A percentile compares a stretch with the other conserved stretches of the same genome.
These are phyloP conservation scores for Calonectria naviculata DNA, from an alignment of 2,329 filamentous ascomycete genomes.

Conservation along the genomic window DNA sequence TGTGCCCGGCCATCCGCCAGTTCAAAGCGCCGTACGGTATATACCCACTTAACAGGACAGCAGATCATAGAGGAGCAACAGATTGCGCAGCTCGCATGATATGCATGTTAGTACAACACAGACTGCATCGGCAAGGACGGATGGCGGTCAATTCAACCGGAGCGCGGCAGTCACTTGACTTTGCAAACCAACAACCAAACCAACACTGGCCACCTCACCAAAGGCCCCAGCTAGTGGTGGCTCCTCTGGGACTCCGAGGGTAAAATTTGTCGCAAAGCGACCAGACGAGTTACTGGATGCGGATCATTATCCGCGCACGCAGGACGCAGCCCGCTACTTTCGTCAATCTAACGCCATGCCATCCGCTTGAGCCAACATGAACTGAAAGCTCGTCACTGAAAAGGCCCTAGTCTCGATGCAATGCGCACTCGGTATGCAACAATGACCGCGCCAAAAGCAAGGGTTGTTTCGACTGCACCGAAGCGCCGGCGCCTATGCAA, in stretches of 20 bases:
- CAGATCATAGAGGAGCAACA: background rate
- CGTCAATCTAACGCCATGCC: constrained; percentile 27
- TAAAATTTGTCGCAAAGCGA: constrained; percentile 24
- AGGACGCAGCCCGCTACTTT: constrained; percentile 17
- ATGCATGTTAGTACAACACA: constrained; percentile 1
- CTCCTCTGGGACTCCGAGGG: background rate
- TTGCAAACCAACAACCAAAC: background rate
- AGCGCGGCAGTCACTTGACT: background rate
- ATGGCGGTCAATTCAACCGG: background rate
- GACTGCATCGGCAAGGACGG: background rate
- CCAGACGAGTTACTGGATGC: constrained; percentile 25
- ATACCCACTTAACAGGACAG: background rate
- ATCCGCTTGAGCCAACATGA: constrained; percentile 25
- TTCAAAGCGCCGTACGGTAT: background rate
- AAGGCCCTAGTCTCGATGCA: constrained; percentile 24
- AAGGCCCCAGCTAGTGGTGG: background rate
- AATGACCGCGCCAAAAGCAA: constrained; percentile 28
- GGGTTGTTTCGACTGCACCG: constrained; percentile 19
- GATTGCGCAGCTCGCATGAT: constrained; percentile 10
- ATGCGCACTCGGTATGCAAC: constrained; percentile 27
- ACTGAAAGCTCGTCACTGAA: constrained; percentile 25
- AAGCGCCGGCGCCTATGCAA: constrained; percentile 40
- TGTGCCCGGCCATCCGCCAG: background rate
- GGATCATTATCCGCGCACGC: constrained; percentile 30
- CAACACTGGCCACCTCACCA: background rate